Base-by-base conservation (phyloP, 2,329 filamentous ascomycete species). In the Botrytis porri region DNA sequence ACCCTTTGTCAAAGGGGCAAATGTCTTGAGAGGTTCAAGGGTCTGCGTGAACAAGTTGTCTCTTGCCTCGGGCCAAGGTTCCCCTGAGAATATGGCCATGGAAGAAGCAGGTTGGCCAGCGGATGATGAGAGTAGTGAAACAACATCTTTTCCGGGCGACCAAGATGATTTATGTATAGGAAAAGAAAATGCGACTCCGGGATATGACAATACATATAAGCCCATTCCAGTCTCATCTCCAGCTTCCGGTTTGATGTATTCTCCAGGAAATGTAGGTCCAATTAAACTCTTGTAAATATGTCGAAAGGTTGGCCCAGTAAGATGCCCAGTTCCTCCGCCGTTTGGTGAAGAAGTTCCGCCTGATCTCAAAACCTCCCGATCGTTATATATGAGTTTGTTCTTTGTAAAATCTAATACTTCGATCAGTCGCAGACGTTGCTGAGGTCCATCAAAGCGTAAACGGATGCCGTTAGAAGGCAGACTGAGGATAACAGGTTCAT, bases 231-330 rank as follows among this genome's bases (percentile, higher is more conserved):
- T 85, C 60, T 85, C 84, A 51, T 85, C 83, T 4, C 84, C 85
- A 1, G 84, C 79, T 10, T 83, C 81, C 0, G 93, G 89, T 14
- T 91, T 87, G 54, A 97, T 87, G 80, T 95, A 99, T 84, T 99
- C 96, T 75, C 96, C 96, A 1, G 93, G 93, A 81, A 97, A 98
- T 0, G 95, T 97, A 29, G 95, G 95, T 0, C 96, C 96, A 75
- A 99, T 90, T n/a, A 98, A 86, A 70, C 93, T 90, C 79, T 97
- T 94, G 81, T 98, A 99, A 77, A 99, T 91, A 81, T 97, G 93
- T 74, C 92, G 88, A 81, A 97, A 97, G 25, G 88, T 92, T 7
- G 94, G 95, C 0, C 93, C 93, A 66, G 85, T 79, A 41, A 81
- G 79, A 57, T 74, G 78, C 37, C 76, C 81, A 78, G 77, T 41